A percentile compares a stretch with the other conserved stretches of the same genome.
phyloP scores from a whole-genome alignment of 2,329 filamentous ascomycete genomes.

The Microthyrium microscopicum region DNA sequence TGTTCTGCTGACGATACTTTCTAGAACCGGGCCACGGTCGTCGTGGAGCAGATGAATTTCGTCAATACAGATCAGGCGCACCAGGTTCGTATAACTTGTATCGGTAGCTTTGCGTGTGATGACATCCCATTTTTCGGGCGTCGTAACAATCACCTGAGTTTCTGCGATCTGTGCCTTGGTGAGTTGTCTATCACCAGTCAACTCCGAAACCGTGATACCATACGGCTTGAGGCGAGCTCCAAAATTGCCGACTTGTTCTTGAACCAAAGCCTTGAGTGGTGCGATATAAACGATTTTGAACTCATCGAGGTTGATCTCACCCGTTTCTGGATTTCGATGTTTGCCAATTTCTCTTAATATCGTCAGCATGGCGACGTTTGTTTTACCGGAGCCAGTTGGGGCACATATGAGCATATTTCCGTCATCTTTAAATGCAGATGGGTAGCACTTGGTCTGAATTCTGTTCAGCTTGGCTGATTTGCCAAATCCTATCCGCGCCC shows the following conservation, averaged over 20 bases:
- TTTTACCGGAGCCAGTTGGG: conserved; percentile 93
- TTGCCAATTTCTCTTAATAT: conserved; percentile 96
- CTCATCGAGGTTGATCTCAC: conserved; percentile 86
- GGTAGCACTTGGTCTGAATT: conserved; percentile 87
- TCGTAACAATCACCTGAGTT: conserved; percentile 95
- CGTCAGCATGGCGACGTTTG: conserved; percentile 93
- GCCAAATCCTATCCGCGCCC: conserved; percentile 76
- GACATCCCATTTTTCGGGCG: conserved; percentile 97
- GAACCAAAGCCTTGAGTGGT: conserved; percentile 84
- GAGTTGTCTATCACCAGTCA: conserved; percentile 93
- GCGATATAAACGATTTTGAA: conserved; percentile 99
- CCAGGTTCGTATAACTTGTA: conserved; percentile 91
- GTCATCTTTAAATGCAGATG: conserved; percentile 79
- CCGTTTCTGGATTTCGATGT: conserved; percentile 71
- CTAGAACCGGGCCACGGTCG: conserved; percentile 86
- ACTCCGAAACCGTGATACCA: conserved; percentile 81
- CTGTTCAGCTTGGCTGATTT: conserved; percentile 78
- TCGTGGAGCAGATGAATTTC: conserved; percentile 97
- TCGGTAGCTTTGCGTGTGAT: conserved; percentile 97
- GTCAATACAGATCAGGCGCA: conserved; percentile 88
- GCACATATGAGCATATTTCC: conserved; percentile 97
- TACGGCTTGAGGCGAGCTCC: conserved; percentile 80
- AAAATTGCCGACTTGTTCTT: conserved; percentile 97
- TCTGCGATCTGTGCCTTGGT: conserved; percentile 98
- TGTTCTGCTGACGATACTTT: conserved; percentile 90